phyloP scores from a whole-genome alignment of 495 filamentous ascomycete species.

The Tirmania nivea region DNA sequence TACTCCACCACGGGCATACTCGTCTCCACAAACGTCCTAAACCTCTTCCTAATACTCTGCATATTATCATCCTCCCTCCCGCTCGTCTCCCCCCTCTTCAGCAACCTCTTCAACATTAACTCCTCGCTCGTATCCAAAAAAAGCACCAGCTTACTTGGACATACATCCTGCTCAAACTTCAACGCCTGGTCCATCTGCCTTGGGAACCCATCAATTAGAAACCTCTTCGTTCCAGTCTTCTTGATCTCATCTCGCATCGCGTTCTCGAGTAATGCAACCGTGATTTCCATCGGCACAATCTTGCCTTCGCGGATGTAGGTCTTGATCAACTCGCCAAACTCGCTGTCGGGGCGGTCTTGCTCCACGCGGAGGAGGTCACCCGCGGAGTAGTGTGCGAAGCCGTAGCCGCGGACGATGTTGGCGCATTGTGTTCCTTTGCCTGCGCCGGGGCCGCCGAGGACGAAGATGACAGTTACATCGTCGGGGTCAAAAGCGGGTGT shows the following conservation, averaged over 20 bases:
- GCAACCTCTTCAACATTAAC: conserved; percentile 57
- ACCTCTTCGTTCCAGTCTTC: not conserved
- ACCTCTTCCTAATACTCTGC: conserved; percentile 87
- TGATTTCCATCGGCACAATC: conserved; percentile 98
- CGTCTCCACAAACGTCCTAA: conserved; percentile 77
- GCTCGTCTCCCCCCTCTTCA: conserved; percentile 79
- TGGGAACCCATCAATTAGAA: conserved; percentile 35
- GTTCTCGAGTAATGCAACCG: conserved; percentile 78
- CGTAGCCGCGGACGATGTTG: conserved; percentile 70
- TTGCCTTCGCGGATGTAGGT: conserved; percentile 75
- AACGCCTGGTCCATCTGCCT: conserved; percentile 90
- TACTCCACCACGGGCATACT: conserved; percentile 90
- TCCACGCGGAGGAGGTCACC: conserved; percentile 88
- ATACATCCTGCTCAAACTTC: conserved; percentile 79
- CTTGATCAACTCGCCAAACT: conserved; percentile 80
- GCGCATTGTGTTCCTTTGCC: conserved; percentile 77
- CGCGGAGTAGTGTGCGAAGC: conserved; percentile 78
- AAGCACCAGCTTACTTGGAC: conserved; percentile 56
- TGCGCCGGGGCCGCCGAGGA: conserved; percentile 57
- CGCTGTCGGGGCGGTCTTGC: conserved; percentile 59
- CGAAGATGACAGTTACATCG: conserved; percentile 71
- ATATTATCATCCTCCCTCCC: conserved; percentile 83
- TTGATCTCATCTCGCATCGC: conserved; percentile 52
- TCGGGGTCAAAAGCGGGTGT: conserved; percentile 58
- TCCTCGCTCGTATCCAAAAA: conserved; percentile 84